These are phyloP conservation scores for Cystobasidium onofrii DNA, from an alignment of 768 basidiomycete genomes.

Conservation along the genomic window DNA sequence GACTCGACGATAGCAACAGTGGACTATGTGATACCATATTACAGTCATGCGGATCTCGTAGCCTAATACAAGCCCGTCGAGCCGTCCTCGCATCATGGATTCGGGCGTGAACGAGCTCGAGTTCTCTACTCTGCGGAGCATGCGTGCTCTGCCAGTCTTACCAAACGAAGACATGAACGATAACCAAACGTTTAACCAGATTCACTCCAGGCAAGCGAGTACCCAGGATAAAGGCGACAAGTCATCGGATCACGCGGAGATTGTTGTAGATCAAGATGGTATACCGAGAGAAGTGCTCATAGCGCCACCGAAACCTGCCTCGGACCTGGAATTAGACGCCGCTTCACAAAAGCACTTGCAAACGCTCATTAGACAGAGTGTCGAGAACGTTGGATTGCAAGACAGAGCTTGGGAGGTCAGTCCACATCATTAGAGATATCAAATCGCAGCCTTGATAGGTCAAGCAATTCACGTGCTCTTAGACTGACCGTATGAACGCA, in stretches of 20 bases:
- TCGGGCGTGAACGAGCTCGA: not conserved
- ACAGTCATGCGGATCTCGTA: not conserved
- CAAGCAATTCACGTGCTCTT: too few relatives aligned
- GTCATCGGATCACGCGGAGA: not conserved
- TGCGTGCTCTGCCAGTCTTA: not conserved
- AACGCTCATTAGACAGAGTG: not conserved
- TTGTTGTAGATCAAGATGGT: not conserved
- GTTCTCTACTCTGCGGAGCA: not conserved
- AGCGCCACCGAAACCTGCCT: not conserved
- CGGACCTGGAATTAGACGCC: not conserved
- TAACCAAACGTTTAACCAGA: too few relatives aligned
- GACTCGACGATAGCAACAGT: not conserved
- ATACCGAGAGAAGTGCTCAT: not conserved
- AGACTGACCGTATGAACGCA: not conserved
- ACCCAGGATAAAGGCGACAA: not conserved
- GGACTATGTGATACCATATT: not conserved
- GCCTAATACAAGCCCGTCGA: not conserved
- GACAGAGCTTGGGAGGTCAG: not conserved
- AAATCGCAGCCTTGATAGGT: too few relatives aligned
- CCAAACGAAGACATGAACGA: not conserved
- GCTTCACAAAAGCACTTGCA: not conserved
- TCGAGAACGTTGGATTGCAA: constrained; percentile 2
- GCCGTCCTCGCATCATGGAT: not conserved
- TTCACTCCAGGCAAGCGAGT: not conserved
- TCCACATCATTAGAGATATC: not conserved